Base-by-base conservation (phyloP, 140 eudicot genomes). In the Flaveria floridana region DNA sequence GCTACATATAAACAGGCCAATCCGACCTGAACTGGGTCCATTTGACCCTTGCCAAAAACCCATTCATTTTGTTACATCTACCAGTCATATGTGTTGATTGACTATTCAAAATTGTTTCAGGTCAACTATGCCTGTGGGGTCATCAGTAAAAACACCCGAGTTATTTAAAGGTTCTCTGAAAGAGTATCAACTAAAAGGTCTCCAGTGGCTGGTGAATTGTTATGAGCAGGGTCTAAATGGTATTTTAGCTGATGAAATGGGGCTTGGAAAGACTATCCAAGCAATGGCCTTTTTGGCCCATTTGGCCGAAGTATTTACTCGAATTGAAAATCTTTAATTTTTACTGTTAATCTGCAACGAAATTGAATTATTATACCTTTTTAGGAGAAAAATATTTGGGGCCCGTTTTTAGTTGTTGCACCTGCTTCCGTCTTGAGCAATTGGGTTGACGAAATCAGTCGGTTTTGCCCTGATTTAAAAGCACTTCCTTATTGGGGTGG, bases 241-340 rank as follows among this genome's bases (percentile, higher is more conserved):
- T 71, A 94, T 94, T 80, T 94, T 94, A 81, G 99, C 99, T 77
- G 99, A 94, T 75, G 99, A 94, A 82, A 94, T 94, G 97, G 99
- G 99, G n/a, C 87, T 94, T 70, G 99, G 99, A 76, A 94, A 94
- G 84, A 94, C 99, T 63, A 94, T 94, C 77, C 99, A 94, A 69
- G 97, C 99, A 30, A 94, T 94, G 99, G 96, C 97, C 3, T 94
- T 94, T 84, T 84, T 94, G 91, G 99, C 99, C 77, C 97, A 94
- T 87, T 78, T 94, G 74, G 99, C 97, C 12, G 97, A 94, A 87
- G 99, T 94, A 85, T 82, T 85, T 76, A 65, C 70, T 56, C 52
- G 37, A 70, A 39, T 0, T 76, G 69, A 82, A 69, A 56, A 16
- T 34, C 26, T 64, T 11, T 74, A 63, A 48, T 37, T 44, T 39